Base-by-base conservation (phyloP, 768 basidiomycete species). In the Lactarius vividus region DNA sequence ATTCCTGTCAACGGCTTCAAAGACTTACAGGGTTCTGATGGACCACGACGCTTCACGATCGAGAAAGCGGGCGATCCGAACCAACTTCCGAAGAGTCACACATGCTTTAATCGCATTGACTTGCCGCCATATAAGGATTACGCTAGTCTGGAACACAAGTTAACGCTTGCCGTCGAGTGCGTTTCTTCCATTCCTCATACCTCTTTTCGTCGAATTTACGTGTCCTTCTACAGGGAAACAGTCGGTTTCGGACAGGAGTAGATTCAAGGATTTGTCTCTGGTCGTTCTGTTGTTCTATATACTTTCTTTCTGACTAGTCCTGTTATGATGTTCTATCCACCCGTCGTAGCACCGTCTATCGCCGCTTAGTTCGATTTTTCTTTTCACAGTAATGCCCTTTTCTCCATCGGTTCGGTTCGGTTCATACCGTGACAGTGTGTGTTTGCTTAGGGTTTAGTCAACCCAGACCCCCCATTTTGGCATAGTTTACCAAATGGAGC, bases 1-100 rank as follows among this genome's bases (percentile, higher is more conserved):
- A 96, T 97, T 69, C 96, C 96, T 16, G 96, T 97, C 78, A 97
- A 96, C 73, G 97, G 97, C 0, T 98, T 98, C 85, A 98, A 97
- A 77, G 97, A 98, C 72, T 79, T 98, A 20, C 97, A 98, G 78
- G 97, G 97, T 20, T 96, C 94, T 3, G 97, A 99, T 75, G 97
- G 96, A 11, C 96, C 96, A 28, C 82, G 96, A 57, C 85, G 96
- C 56, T 99, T 99, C 78, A 99, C 97, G 9, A 98, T 99, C 73
- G 97, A 99, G 78, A 98, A 98, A 80, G 92, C 94, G 40, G 97
- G 97, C 31, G 97, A 99, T 73, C 92, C 95, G 26, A 91, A 91
- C 28, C 95, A 97, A 75, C 78, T 99, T 73, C 97, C 97, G 1
- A 99, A 98, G 87, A 92, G 90, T 76, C 91, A 92, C 73, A 92